Evolutionary conservation across 228 moss, liverwort and hornwort genomes (phyloP), one percentile per base, ranked within the genome.

Genomic region (Sphagnum magellanicum): DNA sequence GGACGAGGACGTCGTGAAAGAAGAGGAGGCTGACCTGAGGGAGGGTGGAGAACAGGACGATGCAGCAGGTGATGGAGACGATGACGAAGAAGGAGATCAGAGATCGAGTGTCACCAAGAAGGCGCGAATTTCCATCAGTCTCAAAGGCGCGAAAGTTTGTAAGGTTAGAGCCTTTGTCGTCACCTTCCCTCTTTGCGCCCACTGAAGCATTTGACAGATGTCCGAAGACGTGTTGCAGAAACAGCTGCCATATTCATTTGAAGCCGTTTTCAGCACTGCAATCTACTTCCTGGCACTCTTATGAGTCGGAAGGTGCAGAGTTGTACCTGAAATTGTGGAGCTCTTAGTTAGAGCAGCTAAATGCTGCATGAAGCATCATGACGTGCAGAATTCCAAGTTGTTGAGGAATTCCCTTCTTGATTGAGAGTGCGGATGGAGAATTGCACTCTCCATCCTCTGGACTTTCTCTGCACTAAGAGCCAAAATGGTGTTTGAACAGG

Each of bases 81-180:
- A 68, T 13, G 50, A 12, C 3, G 70, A 71, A 52, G 70, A 79
- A 60, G 73, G 51, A 4, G 62, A 77, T 46, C 66, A 65, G 16
- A 52, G 48, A 3, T 32, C 9, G 10, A 9, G 64, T 4, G 53
- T n/a, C 46, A 49, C 53, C 73, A 81, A 80, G 13, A 85, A 79
- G 77, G 81, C 83, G 50, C 77, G 72, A 10, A 93, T 93, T 61
- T 77, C 85, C 6, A 85, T 93, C 55, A 87, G 81, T 68, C 74
- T 93, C 10, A 91, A 87, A 60, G 84, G 79, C 5, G 53, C 74
- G 58, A 72, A 67, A 50, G 49, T 74, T 55, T 93, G 93, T 75
- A 93, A 93, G 93, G 93, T 93, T 53, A 10, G 50, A 61, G 52
- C 59, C 57, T 64, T 15, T 52, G 16, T 13, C 57, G 16, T 5